Conservation (phyloP, 2,329 filamentous ascomycete species). For the Sclerotinia nivalis region DNA sequence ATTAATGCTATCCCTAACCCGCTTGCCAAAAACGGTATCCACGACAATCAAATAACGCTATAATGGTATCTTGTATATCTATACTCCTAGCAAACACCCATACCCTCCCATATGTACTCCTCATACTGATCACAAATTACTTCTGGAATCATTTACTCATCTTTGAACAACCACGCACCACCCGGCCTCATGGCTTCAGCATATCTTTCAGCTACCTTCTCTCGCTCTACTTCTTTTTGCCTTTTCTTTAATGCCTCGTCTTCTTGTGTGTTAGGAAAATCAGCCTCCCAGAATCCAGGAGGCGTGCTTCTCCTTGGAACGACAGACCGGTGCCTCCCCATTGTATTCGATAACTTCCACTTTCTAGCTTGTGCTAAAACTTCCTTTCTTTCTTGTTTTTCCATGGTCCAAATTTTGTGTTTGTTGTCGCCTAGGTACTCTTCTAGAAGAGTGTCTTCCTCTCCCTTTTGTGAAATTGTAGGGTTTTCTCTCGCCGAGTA, state of each 20-base stretch:
- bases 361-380: slow-evolving; percentile 75
- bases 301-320: slow-evolving; percentile 72
- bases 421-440: slow-evolving; percentile 56
- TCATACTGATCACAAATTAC: background rate
- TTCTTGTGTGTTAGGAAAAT: slow-evolving; percentile 89
- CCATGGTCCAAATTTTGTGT: slow-evolving; percentile 61
- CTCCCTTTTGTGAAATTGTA: slow-evolving; percentile 39
- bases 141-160: slow-evolving; percentile 54
- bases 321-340: slow-evolving; percentile 75
- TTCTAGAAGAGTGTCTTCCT: slow-evolving; percentile 55
- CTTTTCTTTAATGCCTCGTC: slow-evolving; percentile 63
- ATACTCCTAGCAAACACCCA: background rate
- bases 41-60: background rate
- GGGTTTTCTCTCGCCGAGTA: slow-evolving; percentile 27
- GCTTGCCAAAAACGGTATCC: background rate
- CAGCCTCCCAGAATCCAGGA: slow-evolving; percentile 86
- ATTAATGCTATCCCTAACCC: background rate
- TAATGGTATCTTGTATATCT: slow-evolving; percentile 10
- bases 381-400: slow-evolving; percentile 60
- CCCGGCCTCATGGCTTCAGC: slow-evolving; percentile 76
- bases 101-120: background rate
- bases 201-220: slow-evolving; percentile 70
- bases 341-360: slow-evolving; percentile 69
- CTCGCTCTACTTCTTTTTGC: slow-evolving; percentile 62
- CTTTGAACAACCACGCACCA: slow-evolving; percentile 78